Percentiles rank a stretch among this genome's conserved stretches.
phyloP scores from a whole-genome alignment of 2,329 filamentous ascomycete species.

The Aspergillus japonicus region DNA sequence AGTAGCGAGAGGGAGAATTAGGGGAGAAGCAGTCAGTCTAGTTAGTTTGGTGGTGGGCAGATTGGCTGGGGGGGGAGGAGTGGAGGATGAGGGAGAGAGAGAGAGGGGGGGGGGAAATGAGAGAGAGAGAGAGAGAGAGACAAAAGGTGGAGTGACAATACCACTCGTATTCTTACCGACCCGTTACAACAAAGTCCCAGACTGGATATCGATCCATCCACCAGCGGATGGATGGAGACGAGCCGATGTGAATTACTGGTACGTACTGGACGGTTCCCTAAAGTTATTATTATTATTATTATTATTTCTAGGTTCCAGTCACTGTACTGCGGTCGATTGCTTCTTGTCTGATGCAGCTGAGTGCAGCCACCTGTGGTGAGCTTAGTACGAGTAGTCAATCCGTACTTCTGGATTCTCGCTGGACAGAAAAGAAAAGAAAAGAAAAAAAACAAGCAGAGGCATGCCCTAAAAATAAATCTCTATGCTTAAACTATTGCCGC shows the following conservation, averaged over 20 bases:
- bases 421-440: background rate
- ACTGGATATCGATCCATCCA: background rate
- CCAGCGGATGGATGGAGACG: background rate
- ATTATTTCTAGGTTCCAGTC: too few relatives aligned
- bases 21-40: background rate
- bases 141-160: slow-evolving; percentile 2
- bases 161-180: slow-evolving; percentile 2
- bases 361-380: too few relatives aligned
- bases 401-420: background rate
- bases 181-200: background rate
- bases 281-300: background rate
- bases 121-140: too few relatives aligned
- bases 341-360: background rate
- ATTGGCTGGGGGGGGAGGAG: background rate
- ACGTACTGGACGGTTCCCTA: background rate
- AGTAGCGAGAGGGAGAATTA: slow-evolving; percentile 4
- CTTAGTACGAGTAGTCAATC: background rate
- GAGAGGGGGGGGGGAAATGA: too few relatives aligned
- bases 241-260: background rate
- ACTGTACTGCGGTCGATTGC: background rate
- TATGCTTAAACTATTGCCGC: background rate
- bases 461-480: background rate
- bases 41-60: slow-evolving; percentile 5
- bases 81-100: background rate
- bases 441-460: background rate